Evolutionary conservation across 2,329 filamentous ascomycete genomes (phyloP), one percentile per base, ranked within the genome.

Genomic region (Xylariaceae sp.): DNA sequence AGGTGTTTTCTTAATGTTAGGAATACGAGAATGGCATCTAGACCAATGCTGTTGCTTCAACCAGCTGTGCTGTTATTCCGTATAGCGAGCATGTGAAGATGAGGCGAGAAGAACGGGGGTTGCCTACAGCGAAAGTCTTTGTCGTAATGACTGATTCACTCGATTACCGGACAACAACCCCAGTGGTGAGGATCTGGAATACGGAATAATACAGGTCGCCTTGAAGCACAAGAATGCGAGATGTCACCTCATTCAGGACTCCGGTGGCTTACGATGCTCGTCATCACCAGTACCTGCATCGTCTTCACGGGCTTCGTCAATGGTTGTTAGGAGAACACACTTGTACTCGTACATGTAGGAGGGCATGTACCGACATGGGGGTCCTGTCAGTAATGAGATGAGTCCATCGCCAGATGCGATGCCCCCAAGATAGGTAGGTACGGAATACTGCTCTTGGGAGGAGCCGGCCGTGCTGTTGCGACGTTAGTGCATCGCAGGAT

Each of bases 111-210:
- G 4, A 30, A 30, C 5, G 23, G 23, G 23, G 23, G 23, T 9
- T 42, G 37, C 37, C 37, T 9, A 42, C 8, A 56, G 30, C 44
- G 56, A 57, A 34, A 13, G 47, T 56, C 37, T 61, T 64, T 30
- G 58, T 57, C 57, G 57, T 56, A 53, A 56, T 39, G 35, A 54
- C 49, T 30, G 23, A 13, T 13, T 42, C 37, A n/a, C 47, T 59
- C 30, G 18, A 59, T 50, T 13, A 58, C 61, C 62, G 39, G 60
- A 61, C 50, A 56, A 58, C 53, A 50, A 60, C 15, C 55, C 39
- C 34, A 44, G 51, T 23, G 30, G 15, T 30, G 49, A 57, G 45
- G 15, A 44, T 44, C 10, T 45, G 52, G 37, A 42, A 42, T 42
- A 42, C 37, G 37, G 37, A 42, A 42, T 42, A 4, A 13, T 13